phyloP scores from a whole-genome alignment of 116 monocot species.

The Papilionanthe hybrid region DNA sequence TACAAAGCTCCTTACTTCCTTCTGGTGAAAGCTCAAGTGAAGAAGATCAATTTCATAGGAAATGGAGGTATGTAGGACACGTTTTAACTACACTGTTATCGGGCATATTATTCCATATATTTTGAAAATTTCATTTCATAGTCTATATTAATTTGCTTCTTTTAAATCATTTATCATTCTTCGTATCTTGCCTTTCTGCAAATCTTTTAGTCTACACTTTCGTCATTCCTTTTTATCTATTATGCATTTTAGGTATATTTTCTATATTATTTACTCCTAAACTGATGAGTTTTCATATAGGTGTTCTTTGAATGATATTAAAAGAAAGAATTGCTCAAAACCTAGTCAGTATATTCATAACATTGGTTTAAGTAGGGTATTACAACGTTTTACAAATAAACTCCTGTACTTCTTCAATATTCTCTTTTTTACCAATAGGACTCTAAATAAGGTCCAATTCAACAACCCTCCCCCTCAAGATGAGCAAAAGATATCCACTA shows the following conservation, averaged over 20 bases:
- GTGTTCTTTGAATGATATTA: neutral
- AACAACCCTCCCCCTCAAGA: too few relatives aligned
- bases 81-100: neutral
- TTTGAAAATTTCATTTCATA: neutral
- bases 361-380: too few relatives aligned
- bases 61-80: slow-evolving; percentile 35
- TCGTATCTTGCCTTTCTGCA: neutral
- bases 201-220: neutral
- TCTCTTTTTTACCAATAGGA: too few relatives aligned
- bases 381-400: too few relatives aligned
- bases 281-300: neutral
- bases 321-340: too few relatives aligned
- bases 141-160: neutral
- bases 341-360: too few relatives aligned
- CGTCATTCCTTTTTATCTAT: neutral
- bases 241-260: neutral
- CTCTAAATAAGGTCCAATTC: too few relatives aligned
- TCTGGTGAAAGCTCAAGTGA: slow-evolving; percentile 51
- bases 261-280: neutral
- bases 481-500: too few relatives aligned
- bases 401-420: too few relatives aligned
- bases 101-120: neutral
- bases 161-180: neutral
- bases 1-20: slow-evolving; percentile 27
- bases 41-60: slow-evolving; percentile 56